Base-by-base conservation (phyloP, 139 green algal species). In the Tetratostichococcus sp. region DNA sequence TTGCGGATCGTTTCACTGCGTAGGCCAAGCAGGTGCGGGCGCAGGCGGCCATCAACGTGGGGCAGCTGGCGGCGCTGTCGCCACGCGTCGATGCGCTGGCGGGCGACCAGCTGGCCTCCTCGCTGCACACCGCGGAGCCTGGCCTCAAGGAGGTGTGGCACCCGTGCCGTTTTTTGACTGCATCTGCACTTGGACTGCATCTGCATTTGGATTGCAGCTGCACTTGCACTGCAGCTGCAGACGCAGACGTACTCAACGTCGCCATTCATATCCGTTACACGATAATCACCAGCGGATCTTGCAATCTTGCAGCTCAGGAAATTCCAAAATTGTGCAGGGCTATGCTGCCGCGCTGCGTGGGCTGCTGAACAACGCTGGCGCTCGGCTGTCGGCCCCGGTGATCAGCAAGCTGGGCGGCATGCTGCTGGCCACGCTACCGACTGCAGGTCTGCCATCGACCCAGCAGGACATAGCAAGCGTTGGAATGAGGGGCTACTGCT, bases 81-180 rank as follows among this genome's bases (percentile, higher is more conserved):
- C 77, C 83, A n/a, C 86, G 93, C 19, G 77, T 93, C 42, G 93
- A 98, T 75, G 79, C 85, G 77, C 89, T 98, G 66, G 88, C 85
- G 1, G 67, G 39, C 22, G 85, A 92, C 70, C 85, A 92, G 43
- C 75, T 77, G 21, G 80, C 58, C 33, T 84, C 69, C 59, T 78
- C 32, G 21, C 43, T 69, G 6, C 50, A 50, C 30, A 2, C 35
- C 4, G 32, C 43, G 19, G 28, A 86, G 33, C 82, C 82, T 2
- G 43, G 42, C 35, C 1, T 77, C 19, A 81, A 86, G 77, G 80
- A 82, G 76, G n/a, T n/a, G n/a, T n/a, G n/a, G n/a, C n/a, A n/a
- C n/a, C n/a, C n/a, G n/a, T n/a, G n/a, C n/a, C n/a, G n/a, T n/a
- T n/a, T n/a, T n/a, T n/a, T n/a, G n/a, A n/a, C n/a, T n/a, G n/a